Percentiles rank a stretch among this genome's conserved stretches.
phyloP scores from a whole-genome alignment of 805 yeast species.

The Naumovozyma castellii region DNA sequence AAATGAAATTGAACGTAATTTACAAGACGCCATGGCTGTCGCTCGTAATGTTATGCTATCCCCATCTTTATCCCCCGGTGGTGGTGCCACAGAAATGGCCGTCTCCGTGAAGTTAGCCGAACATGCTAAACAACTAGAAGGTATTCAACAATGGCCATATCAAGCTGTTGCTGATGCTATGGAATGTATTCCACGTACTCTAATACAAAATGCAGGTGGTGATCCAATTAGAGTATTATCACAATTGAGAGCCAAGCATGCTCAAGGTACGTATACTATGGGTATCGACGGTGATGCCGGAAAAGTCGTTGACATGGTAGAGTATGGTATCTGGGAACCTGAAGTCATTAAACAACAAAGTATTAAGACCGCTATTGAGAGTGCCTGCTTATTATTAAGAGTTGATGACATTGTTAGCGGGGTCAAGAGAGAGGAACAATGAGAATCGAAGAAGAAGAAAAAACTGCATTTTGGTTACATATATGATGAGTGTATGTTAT shows the following conservation, averaged over 20 bases:
- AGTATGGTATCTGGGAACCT: conserved; percentile 98
- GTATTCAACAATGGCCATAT: conserved; percentile 97
- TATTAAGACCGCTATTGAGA: conserved; percentile 94
- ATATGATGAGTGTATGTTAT: not conserved
- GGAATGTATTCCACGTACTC: conserved; percentile 96
- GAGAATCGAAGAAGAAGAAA: not conserved
- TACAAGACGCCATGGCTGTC: conserved; percentile 98
- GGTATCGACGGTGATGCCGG: conserved; percentile 96
- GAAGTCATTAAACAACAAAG: conserved; percentile 96
- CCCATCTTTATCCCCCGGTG: conserved; percentile 95
- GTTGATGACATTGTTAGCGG: conserved; percentile 98
- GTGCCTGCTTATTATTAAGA: conserved; percentile 87
- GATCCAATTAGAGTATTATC: conserved; percentile 85
- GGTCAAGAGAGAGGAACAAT: conserved; percentile 49
- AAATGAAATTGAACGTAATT: conserved; percentile 91
- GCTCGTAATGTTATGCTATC: conserved; percentile 90
- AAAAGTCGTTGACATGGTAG: conserved; percentile 88
- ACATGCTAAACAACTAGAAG: conserved; percentile 85
- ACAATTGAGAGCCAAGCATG: conserved; percentile 91
- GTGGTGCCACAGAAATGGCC: conserved; percentile 99
- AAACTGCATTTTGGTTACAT: conserved; percentile 1
- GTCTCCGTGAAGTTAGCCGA: conserved; percentile 81
- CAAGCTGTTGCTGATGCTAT: conserved; percentile 98
- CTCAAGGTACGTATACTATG: conserved; percentile 72
- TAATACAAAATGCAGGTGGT: conserved; percentile 96